Evolutionary conservation across 164 flowering plant species (phyloP), one percentile per base, ranked within the genome.

Genomic region (Akebia trifoliata): DNA sequence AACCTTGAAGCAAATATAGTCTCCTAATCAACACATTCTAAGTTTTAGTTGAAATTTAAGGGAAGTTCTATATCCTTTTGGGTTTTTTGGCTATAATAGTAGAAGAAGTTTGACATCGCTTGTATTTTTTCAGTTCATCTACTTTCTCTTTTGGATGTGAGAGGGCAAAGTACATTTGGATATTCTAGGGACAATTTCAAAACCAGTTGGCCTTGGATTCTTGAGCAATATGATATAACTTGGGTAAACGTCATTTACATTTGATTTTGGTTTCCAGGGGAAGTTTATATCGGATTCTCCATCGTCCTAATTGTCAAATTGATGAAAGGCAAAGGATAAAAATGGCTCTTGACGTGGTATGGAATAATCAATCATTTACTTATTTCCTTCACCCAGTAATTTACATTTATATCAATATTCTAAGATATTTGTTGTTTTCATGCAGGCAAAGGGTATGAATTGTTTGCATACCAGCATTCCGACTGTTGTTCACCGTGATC

Each of bases 341-440:
- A 72, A 93, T 94, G 99, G 99, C 97, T 52, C 90, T 94, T 44
- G 97, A 94, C 78, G 99, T 94, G 99, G 99, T 94, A 81, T 57
- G 73, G n/a, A 25, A 40, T 40, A 40, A 38, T 43, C 31, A 15
- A n/a, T 20, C 9, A 10, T 40, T 35, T 8, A 32, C 29, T 2
- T n/a, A n/a, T n/a, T n/a, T n/a, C 7, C 35, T 31, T 36, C 26
- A n/a, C n/a, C n/a, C n/a, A n/a, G n/a, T n/a, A n/a, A n/a, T n/a
- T n/a, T n/a, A n/a, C n/a, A n/a, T n/a, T n/a, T n/a, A n/a, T n/a
- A n/a, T n/a, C n/a, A n/a, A n/a, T n/a, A n/a, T n/a, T n/a, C n/a
- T n/a, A n/a, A n/a, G n/a, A n/a, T n/a, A n/a, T n/a, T n/a, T n/a
- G 14, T 44, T 55, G 8, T 6, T 57, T 9, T 34, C 20, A 12